phyloP scores from a whole-genome alignment of 1,284 basidiomycete genomes.

The Irpex rosettiformis region DNA sequence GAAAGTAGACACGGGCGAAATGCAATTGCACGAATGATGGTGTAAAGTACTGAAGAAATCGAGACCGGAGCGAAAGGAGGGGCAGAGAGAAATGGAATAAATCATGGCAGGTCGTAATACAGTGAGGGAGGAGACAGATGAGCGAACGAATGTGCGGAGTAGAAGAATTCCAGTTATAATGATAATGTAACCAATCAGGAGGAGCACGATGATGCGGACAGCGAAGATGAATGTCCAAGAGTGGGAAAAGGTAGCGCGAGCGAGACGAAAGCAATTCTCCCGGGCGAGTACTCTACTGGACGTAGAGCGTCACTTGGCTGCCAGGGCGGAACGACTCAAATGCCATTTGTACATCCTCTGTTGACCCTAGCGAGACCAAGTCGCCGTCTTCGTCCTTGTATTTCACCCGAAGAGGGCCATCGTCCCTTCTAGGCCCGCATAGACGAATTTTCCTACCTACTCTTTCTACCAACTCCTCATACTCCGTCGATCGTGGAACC shows the following conservation, averaged over 20 bases:
- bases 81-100: not conserved
- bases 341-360: slow-evolving; percentile 89
- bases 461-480: slow-evolving; percentile 81
- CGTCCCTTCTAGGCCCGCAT: slow-evolving; percentile 74
- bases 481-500: slow-evolving; percentile 75
- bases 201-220: slow-evolving; percentile 11
- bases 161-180: slow-evolving; percentile 12
- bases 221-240: not conserved
- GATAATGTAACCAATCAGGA: slow-evolving; percentile 6
- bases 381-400: slow-evolving; percentile 93
- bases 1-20: not conserved
- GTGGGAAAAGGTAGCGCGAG: not conserved
- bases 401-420: slow-evolving; percentile 78
- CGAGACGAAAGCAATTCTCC: not conserved
- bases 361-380: slow-evolving; percentile 79
- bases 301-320: slow-evolving; percentile 72
- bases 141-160: slow-evolving; percentile 12
- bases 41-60: slow-evolving; percentile 10
- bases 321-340: slow-evolving; percentile 76
- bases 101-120: slow-evolving; percentile 12
- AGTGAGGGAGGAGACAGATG: slow-evolving; percentile 3
- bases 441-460: slow-evolving; percentile 90
- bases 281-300: slow-evolving; percentile 42
- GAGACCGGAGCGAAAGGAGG: slow-evolving; percentile 1
- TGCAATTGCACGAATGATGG: slow-evolving; percentile 6